Conservation (phyloP, 768 basidiomycete genomes). For the Suillus subluteus region DNA sequence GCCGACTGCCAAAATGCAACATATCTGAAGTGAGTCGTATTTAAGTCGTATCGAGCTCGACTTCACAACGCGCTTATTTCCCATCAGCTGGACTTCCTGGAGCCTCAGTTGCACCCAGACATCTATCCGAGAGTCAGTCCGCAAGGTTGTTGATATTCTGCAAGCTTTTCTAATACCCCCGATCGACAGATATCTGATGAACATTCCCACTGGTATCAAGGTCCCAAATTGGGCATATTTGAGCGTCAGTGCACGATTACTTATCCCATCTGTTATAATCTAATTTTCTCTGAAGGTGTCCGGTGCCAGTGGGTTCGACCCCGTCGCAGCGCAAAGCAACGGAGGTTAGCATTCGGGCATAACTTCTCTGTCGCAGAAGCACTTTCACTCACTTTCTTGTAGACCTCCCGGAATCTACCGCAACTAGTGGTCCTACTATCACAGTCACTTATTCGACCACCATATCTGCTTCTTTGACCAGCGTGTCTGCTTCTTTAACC, state of each 20-base stretch:
- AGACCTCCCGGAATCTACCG: constrained; percentile 50
- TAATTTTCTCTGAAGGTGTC: constrained; percentile 18
- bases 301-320: constrained; percentile 39
- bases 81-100: constrained; percentile 54
- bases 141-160: background rate
- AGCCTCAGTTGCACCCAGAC: constrained; percentile 47
- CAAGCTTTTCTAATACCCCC: background rate
- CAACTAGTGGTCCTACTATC: constrained; percentile 33
- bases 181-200: constrained; percentile 43
- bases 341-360: constrained; percentile 25
- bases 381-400: constrained; percentile 10
- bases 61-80: constrained; percentile 5
- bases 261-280: constrained; percentile 9
- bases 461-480: constrained; percentile 20
- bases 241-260: constrained; percentile 48
- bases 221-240: constrained; percentile 71
- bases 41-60: constrained; percentile 7
- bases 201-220: constrained; percentile 49
- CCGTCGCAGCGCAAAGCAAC: constrained; percentile 37
- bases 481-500: constrained; percentile 13
- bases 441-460: constrained; percentile 16
- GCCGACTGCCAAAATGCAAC: constrained; percentile 54
- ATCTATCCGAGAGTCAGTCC: constrained; percentile 32
- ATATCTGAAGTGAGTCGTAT: constrained; percentile 35
- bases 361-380: background rate